Percentiles rank a stretch among this genome's conserved stretches.
Evolutionary conservation across 148 eudicot genomes (phyloP).

Genomic region (Diospyros kaki): DNA sequence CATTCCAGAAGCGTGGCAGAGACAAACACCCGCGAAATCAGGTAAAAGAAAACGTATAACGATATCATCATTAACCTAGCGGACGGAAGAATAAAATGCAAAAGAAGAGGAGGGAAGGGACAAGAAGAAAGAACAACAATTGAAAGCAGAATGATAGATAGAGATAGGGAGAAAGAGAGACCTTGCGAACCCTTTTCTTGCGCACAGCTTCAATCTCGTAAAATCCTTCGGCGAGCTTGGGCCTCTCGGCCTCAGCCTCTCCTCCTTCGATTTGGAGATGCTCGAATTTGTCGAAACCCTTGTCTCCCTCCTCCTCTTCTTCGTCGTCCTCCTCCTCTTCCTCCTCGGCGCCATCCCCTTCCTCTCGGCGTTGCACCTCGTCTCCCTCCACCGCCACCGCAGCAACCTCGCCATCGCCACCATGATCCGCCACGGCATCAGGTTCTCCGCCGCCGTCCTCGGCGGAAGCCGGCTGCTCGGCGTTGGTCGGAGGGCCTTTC

Average conservation of each 20-base stretch:
- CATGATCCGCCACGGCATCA: neutral
- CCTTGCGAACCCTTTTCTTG: slow-evolving; percentile 78
- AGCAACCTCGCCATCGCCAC: neutral
- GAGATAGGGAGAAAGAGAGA: slow-evolving; percentile 14
- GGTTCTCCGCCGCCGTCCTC: neutral
- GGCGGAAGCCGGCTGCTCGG: no score
- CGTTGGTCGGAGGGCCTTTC: no score
- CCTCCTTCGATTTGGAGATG: slow-evolving; percentile 13
- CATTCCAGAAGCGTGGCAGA: slow-evolving; percentile 11
- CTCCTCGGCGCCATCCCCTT: slow-evolving; percentile 5
- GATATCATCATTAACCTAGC: neutral
- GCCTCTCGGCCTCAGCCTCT: slow-evolving; percentile 21
- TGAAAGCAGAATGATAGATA: neutral
- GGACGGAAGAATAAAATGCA: neutral
- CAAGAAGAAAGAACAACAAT: neutral
- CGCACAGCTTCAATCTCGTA: slow-evolving; percentile 81
- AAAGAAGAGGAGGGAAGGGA: neutral
- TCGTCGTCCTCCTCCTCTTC: slow-evolving; percentile 4
- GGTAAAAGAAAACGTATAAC: neutral
- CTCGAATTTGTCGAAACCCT: slow-evolving; percentile 10
- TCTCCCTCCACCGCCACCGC: neutral
- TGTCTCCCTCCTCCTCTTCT: slow-evolving; percentile 21
- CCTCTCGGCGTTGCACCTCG: slow-evolving; percentile 8
- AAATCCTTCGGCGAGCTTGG: slow-evolving; percentile 79
- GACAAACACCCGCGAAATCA: slow-evolving; percentile 14